Evolutionary conservation across 208 protist species (phyloP), one percentile per base, ranked within the genome.

Genomic region (Trypanosoma avium): DNA sequence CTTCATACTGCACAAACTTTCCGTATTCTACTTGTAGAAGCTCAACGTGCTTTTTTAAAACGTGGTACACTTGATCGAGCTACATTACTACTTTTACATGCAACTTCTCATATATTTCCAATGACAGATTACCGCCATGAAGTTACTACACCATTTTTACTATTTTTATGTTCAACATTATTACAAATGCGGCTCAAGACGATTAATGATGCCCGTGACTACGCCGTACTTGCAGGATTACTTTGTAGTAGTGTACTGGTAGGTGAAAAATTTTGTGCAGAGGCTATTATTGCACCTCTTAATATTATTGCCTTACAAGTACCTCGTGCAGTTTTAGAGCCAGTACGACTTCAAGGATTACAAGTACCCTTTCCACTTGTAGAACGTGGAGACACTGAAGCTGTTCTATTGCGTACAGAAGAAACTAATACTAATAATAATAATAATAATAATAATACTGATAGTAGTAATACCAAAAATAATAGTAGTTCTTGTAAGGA

Each of bases 221-320:
- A 82, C 58, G 55, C 88, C 5, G 69, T 73, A 10, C 61, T 90
- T 12, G 61, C 76, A 4, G 76, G 73, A 12, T 64, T 92, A 0
- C 76, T 91, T 21, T 59, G 75, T 40, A 58, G 80, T 26, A 71
- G 70, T 63, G 48, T 66, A 6, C 63, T 75, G 15, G 53, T 32
- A 15, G 78, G 82, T 24, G 61, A 58, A 2, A 81, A 84, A 21
- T 92, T 84, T 52, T 74, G 65, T 30, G 73, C 77, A 19, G 85
- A 94, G 83, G 68, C 70, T 13, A 59, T 90, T 52, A 72, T 86
- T 30, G 85, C 83, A 7, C 65, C 68, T 9, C 70, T 90, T 9
- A 94, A 94, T 53, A 60, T 94, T 53, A 54, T 94, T 21, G 73
- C 86, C 29, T 58, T 94, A 56, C 85, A 90, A 62, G 60, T 94